phyloP scores from a whole-genome alignment of 192 early-diverging fungal species.

The Umbelopsis sp. region DNA sequence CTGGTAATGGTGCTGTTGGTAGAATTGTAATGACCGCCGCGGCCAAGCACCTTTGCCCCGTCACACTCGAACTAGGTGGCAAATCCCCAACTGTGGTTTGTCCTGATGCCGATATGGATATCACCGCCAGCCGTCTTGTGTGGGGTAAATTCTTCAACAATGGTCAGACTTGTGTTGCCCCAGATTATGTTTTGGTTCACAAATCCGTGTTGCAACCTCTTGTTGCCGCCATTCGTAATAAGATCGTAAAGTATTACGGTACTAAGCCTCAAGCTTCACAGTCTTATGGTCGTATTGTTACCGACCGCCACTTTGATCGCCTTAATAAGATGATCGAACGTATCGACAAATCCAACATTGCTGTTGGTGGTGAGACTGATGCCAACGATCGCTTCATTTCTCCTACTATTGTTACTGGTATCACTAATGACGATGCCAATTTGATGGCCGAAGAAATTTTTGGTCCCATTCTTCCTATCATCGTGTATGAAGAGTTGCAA shows the following conservation, averaged over 20 bases:
- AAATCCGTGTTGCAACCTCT: conserved; percentile 60
- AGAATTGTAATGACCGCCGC: conserved; percentile 79
- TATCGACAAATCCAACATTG: conserved; percentile 32
- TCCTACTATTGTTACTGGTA: conserved; percentile 61
- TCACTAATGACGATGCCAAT: conserved; percentile 26
- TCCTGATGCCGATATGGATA: conserved; percentile 57
- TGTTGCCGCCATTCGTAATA: conserved; percentile 54
- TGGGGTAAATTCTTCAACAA: conserved; percentile 83
- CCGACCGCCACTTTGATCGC: conserved; percentile 69
- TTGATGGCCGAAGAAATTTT: conserved; percentile 71
- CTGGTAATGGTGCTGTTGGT: conserved; percentile 77
- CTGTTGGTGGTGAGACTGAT: conserved; percentile 52
- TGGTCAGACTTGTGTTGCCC: conserved; percentile 89
- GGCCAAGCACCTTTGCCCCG: conserved; percentile 75
- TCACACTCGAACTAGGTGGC: conserved; percentile 89
- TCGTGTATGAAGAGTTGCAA: conserved; percentile 40
- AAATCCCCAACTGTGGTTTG: conserved; percentile 71
- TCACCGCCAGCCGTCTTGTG: conserved; percentile 70
- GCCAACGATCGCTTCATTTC: conserved; percentile 49
- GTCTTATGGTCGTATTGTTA: conserved; percentile 76
- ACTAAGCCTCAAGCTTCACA: conserved; percentile 47
- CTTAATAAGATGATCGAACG: conserved; percentile 56
- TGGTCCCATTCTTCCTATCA: conserved; percentile 64
- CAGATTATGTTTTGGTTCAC: conserved; percentile 82
- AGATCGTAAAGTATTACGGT: conserved; percentile 50